Base-by-base conservation (phyloP, 768 basidiomycete genomes). In the Tylopilus plumbeoviolaceoides region DNA sequence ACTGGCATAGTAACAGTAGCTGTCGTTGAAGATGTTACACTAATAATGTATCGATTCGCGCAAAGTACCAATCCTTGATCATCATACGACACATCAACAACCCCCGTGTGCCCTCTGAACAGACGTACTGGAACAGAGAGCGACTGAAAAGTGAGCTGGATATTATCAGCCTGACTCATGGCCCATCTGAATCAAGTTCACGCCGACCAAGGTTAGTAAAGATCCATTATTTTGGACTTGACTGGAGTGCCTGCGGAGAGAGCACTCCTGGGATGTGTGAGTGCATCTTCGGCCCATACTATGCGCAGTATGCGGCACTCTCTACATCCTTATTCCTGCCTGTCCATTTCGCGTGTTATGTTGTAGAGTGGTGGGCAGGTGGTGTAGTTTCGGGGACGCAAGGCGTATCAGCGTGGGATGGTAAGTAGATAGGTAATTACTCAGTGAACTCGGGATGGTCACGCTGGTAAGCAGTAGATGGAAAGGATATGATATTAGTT, bases 261-360 rank as follows among this genome's bases (percentile, higher is more conserved):
- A 27, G 64, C 47, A 44, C 55, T 61, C 51, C 65, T 72, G 5
- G 65, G 60, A 20, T 65, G 63, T 17, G 48, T 48, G 27, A 70
- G 51, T 3, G 81, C 74, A 59, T 91, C 88, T 30, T 82, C 81
- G 1, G 82, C 80, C 85, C 92, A 94, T 21, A 93, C 82, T n/a
- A n/a, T n/a, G 17, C 77, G 69, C 27, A 84, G 78, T 35, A 95
- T 74, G 25, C 87, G 83, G 39, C 78, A 80, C 58, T 88, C 87
- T 93, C 91, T 6, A 85, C 84, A 36, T 82, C 77, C 57, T 87
- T 84, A 69, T 90, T 91, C 3, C 91, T 91, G 14, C 89, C 85
- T 2, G 85, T 82, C 82, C 85, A 90, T 30, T 72, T 70, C 8
- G 85, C 82, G 66, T 91, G 84, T 64, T 92, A 86, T 2, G 85